Base-by-base conservation (phyloP, 257 asterid species). In the Eucommia ulmoides region DNA sequence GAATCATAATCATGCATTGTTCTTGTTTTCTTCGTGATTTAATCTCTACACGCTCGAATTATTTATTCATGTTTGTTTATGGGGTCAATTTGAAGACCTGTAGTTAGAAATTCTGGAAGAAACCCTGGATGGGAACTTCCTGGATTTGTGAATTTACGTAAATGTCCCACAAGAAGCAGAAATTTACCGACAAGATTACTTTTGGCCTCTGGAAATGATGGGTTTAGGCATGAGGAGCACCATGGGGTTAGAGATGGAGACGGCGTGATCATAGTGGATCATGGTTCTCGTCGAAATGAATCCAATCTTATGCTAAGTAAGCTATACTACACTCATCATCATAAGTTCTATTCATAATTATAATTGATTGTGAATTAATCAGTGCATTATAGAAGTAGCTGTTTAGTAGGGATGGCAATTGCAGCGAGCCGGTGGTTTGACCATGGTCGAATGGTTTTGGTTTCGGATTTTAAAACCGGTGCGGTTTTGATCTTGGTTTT, bases 291-390 rank as follows among this genome's bases (percentile, higher is more conserved):
- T 11, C 88, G 96, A 19, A 70, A 66, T 20, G 95, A 86, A 65
- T 83, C 96, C 59, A 89, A 89, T 67, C 83, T 85, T 47, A 74
- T 85, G 96, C 84, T 89, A 20, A 79, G 98, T 85, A 70, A 80
- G 92, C 22, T 24, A 45, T 54, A 1, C 44, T 11, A 35, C 2
- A 10, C n/a, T 18, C n/a, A 2, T 35, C 2, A 35, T 26, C 12
- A 26, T 26, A 4, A 26, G 6, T 26, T 4, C 12, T 26, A 26
- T 26, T n/a, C n/a, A n/a, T n/a, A n/a, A n/a, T n/a, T n/a, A n/a
- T n/a, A n/a, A n/a, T n/a, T n/a, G n/a, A n/a, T n/a, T n/a, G n/a
- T n/a, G n/a, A n/a, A n/a, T n/a, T n/a, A n/a, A n/a, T n/a, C n/a
- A n/a, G n/a, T n/a, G n/a, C n/a, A n/a, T n/a, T n/a, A n/a, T n/a